phyloP scores from a whole-genome alignment of 2,329 filamentous ascomycete genomes.

The Aureobasidium sp. region DNA sequence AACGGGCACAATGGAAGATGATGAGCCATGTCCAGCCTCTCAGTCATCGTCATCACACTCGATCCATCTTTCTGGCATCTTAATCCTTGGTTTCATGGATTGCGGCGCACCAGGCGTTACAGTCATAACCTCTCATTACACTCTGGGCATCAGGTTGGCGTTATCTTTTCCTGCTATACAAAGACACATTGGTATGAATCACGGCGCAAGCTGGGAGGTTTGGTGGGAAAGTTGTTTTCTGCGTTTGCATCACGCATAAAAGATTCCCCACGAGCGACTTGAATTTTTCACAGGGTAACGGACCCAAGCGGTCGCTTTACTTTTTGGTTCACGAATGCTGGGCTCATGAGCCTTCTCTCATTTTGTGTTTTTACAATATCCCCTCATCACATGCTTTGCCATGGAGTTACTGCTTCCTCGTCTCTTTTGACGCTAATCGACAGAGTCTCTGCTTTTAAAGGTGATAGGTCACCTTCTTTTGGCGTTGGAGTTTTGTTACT shows the following conservation, averaged over 20 bases:
- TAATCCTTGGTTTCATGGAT: conserved; percentile 4
- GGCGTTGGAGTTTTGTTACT: not conserved
- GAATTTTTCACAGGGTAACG: not conserved
- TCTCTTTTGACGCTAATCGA: not conserved
- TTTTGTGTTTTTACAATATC: conserved; percentile 11
- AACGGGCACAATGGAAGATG: not conserved
- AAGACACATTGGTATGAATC: conserved; percentile 12
- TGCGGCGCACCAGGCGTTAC: not conserved
- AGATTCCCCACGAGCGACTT: conserved; percentile 12
- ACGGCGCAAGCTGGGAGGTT: conserved; percentile 13
- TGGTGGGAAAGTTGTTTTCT: conserved; percentile 5
- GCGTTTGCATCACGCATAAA: conserved; percentile 14
- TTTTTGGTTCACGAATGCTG: not conserved
- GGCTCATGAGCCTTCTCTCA: not conserved
- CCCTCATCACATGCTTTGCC: not conserved
- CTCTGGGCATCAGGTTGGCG: conserved; percentile 6
- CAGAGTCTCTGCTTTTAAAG: not conserved
- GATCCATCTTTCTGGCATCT: conserved; percentile 5
- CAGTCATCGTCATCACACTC: not conserved
- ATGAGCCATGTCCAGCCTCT: not conserved
- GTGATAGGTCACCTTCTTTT: not conserved
- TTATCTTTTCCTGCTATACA: conserved; percentile 10
- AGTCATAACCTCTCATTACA: conserved; percentile 7
- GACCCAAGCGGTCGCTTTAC: not conserved
- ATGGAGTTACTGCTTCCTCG: not conserved